phyloP scores from a whole-genome alignment of 1,139 yeast genomes.

The Diutina ranongensis region DNA sequence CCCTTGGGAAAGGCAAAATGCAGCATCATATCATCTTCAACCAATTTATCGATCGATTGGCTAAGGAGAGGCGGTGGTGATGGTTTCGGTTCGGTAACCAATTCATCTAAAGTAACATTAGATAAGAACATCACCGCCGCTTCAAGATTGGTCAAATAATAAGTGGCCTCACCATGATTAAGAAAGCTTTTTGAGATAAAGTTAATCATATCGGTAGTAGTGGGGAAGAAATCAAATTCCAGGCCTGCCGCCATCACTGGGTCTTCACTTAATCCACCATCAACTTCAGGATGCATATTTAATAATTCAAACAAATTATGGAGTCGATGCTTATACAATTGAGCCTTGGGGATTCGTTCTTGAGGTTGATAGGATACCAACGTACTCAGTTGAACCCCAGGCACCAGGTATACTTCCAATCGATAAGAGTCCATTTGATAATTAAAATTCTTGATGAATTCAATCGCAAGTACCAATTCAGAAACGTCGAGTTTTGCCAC shows the following conservation, averaged over 20 bases:
- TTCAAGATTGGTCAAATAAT: constrained; percentile 32
- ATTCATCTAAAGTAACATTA: constrained; percentile 24
- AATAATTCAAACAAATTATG: constrained; percentile 21
- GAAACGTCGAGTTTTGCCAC: constrained; percentile 9
- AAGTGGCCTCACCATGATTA: constrained; percentile 29
- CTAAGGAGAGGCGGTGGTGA: constrained; percentile 7
- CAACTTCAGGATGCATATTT: constrained; percentile 15
- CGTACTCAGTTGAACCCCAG: constrained; percentile 6
- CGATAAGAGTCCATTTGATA: constrained; percentile 23
- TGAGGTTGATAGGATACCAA: constrained; percentile 14
- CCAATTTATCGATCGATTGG: constrained; percentile 8
- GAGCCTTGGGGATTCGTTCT: constrained; percentile 8
- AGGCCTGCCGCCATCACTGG: constrained; percentile 9
- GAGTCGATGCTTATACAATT: constrained; percentile 6
- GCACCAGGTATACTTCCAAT: constrained; percentile 13
- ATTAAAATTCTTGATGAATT: constrained; percentile 26
- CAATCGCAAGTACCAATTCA: constrained; percentile 27
- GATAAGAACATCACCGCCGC: constrained; percentile 30
- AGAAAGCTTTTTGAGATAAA: constrained; percentile 19
- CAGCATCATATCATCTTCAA: constrained; percentile 18
- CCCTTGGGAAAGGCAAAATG: constrained; percentile 19
- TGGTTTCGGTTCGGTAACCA: constrained; percentile 9
- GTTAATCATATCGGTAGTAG: constrained; percentile 21
- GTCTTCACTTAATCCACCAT: constrained; percentile 5
- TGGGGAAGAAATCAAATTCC: constrained; percentile 12